Percentiles rank a stretch among this genome's conserved stretches.
phyloP scores from a whole-genome alignment of 495 filamentous ascomycete genomes.

The Antarctomyces pellizariae region DNA sequence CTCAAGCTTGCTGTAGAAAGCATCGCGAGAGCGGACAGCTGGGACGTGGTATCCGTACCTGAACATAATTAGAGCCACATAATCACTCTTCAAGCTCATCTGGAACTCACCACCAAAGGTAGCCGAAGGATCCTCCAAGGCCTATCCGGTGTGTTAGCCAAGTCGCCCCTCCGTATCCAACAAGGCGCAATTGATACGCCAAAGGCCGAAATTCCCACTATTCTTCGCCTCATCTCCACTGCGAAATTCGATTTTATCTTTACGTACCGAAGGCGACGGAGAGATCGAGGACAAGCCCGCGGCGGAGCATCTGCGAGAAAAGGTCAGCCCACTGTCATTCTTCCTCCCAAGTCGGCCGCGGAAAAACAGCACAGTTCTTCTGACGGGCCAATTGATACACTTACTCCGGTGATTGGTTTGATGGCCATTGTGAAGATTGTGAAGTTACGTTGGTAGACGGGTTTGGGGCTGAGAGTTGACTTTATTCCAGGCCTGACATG shows the following conservation, averaged over 20 bases:
- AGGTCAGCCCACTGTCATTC: slow-evolving; percentile 14
- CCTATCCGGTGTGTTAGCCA: slow-evolving; percentile 22
- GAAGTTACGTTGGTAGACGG: too few species aligned
- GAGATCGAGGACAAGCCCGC: slow-evolving; percentile 53
- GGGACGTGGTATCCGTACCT: slow-evolving; percentile 50
- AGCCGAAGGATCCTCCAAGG: slow-evolving; percentile 46
- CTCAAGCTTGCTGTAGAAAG: slow-evolving; percentile 56
- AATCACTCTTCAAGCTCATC: background rate
- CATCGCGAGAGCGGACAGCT: slow-evolving; percentile 47
- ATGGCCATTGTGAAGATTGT: slow-evolving; percentile 21
- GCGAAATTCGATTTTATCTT: slow-evolving; percentile 1
- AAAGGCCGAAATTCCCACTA: slow-evolving; percentile 2
- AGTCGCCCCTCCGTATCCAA: too few species aligned
- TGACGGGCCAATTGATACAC: too few species aligned
- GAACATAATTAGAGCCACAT: slow-evolving; percentile 9
- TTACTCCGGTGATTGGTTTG: slow-evolving; percentile 32
- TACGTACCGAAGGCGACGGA: slow-evolving; percentile 50
- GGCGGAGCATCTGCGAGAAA: slow-evolving; percentile 41
- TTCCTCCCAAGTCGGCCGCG: too few species aligned
- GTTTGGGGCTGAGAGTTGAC: too few species aligned
- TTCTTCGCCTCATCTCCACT: background rate
- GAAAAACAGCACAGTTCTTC: too few species aligned
- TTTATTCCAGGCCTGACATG: too few species aligned
- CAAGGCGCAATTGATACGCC: too few species aligned
- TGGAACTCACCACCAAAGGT: slow-evolving; percentile 50